phyloP scores from a whole-genome alignment of 805 yeast species.

The Metschnikowia hibisci region DNA sequence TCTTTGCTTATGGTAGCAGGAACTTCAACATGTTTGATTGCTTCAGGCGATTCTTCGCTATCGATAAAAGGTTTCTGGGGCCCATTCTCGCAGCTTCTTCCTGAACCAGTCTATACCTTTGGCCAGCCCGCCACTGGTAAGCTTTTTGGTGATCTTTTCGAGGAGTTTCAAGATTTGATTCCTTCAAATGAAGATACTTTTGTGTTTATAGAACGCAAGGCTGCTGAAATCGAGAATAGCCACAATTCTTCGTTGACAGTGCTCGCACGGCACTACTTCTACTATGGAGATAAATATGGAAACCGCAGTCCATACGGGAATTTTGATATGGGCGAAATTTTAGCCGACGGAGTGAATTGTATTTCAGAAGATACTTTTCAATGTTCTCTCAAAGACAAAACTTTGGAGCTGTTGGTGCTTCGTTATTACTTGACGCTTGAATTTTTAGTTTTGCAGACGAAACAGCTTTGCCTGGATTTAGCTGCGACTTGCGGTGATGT shows the following conservation, averaged over 20 bases:
- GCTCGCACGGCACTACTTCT: constrained; percentile 34
- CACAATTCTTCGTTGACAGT: constrained; percentile 22
- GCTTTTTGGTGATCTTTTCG: constrained; percentile 45
- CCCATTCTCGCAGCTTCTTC: constrained; percentile 43
- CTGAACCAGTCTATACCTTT: constrained; percentile 42
- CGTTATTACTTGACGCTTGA: constrained; percentile 47
- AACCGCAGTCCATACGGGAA: constrained; percentile 56
- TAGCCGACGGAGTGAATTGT: constrained; percentile 42
- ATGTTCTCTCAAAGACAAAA: constrained; percentile 19
- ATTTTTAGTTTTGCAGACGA: constrained; percentile 49
- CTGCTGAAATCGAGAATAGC: constrained; percentile 20
- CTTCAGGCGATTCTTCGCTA: constrained; percentile 21
- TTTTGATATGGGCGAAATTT: constrained; percentile 44
- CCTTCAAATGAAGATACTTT: constrained; percentile 10
- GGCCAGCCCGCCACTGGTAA: constrained; percentile 61
- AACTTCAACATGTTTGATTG: constrained; percentile 55
- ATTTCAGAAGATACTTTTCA: constrained; percentile 9
- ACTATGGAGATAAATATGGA: constrained; percentile 56
- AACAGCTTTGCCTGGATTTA: constrained; percentile 30
- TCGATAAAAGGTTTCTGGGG: constrained; percentile 55
- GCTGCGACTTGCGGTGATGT: constrained; percentile 22
- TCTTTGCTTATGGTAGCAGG: constrained; percentile 53
- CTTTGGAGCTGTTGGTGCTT: constrained; percentile 31
- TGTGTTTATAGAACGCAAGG: constrained; percentile 20
- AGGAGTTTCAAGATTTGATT: constrained; percentile 19